Percentiles rank a stretch among this genome's conserved stretches.
These are phyloP conservation scores for Tricladium varicosporioides DNA, from an alignment of 2,329 filamentous ascomycete genomes.

Conservation along the genomic window DNA sequence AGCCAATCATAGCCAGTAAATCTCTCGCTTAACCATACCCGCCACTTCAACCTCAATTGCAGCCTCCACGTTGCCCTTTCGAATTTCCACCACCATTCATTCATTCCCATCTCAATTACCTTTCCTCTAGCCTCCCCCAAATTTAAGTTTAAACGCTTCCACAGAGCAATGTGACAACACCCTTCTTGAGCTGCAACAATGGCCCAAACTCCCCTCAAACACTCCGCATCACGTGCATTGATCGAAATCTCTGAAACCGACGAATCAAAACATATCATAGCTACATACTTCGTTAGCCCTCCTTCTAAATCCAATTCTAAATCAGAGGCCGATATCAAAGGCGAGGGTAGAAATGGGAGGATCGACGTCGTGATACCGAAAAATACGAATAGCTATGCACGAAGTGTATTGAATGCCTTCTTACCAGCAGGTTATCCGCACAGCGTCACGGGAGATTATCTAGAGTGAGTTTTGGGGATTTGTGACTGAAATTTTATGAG, in stretches of 20 bases:
- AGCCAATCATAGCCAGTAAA: too few relatives aligned
- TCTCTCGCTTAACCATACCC: too few relatives aligned
- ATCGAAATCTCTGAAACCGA: conserved; percentile 30
- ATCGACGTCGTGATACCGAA: conserved; percentile 28
- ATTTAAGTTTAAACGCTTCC: neutral
- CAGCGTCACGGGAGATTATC: conserved; percentile 69
- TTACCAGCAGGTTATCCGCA: conserved; percentile 67
- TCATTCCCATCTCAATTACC: neutral
- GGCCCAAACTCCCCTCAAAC: neutral
- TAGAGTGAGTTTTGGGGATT: conserved; percentile 47
- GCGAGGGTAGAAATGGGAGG: conserved; percentile 10
- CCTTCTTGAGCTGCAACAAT: neutral
- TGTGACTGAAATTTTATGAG: neutral
- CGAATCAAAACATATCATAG: conserved; percentile 32
- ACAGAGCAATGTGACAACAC: neutral
- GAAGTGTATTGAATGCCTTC: conserved; percentile 55
- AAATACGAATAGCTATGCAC: conserved; percentile 26
- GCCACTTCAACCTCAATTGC: too few relatives aligned
- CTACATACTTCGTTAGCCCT: conserved; percentile 29
- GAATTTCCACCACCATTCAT: too few relatives aligned
- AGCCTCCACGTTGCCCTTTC: too few relatives aligned
- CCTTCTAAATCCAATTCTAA: neutral
- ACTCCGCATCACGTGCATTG: neutral
- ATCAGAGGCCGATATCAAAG: neutral
- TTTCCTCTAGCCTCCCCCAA: neutral